Evolutionary conservation across 2,329 filamentous ascomycete genomes (phyloP).

Genomic region (Colletotrichum endophyticum): DNA sequence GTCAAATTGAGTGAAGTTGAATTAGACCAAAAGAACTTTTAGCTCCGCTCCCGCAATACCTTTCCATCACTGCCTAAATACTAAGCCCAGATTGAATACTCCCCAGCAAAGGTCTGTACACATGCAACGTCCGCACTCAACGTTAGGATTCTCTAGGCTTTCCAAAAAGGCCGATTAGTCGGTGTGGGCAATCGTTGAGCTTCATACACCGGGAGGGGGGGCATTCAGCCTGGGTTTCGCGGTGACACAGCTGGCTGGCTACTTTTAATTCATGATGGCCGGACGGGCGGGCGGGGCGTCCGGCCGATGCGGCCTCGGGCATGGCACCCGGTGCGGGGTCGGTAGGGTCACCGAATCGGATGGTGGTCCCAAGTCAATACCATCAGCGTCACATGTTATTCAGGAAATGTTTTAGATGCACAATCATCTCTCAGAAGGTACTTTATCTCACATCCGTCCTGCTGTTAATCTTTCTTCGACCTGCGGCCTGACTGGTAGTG

Average conservation of each 20-base stretch:
- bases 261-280: not conserved
- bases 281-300: not conserved
- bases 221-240: not conserved
- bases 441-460: not conserved
- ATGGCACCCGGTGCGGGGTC: not conserved
- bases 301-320: not conserved
- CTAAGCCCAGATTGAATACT: not conserved
- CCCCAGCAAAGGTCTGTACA: not conserved
- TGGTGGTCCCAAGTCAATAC: not conserved
- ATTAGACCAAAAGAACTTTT: not conserved
- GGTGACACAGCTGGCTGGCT: not conserved
- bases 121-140: not conserved
- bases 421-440: not conserved
- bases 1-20: not conserved
- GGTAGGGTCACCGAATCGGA: not conserved
- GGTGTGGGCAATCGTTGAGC: not conserved
- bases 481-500: rapidly evolving
- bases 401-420: rapidly evolving
- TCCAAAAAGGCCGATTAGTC: not conserved
- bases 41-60: not conserved
- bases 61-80: rapidly evolving
- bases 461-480: not conserved
- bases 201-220: no score
- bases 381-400: not conserved
- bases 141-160: not conserved